Conservation (phyloP, 2,329 filamentous ascomycete genomes). For the Cordyceps farinosa region DNA sequence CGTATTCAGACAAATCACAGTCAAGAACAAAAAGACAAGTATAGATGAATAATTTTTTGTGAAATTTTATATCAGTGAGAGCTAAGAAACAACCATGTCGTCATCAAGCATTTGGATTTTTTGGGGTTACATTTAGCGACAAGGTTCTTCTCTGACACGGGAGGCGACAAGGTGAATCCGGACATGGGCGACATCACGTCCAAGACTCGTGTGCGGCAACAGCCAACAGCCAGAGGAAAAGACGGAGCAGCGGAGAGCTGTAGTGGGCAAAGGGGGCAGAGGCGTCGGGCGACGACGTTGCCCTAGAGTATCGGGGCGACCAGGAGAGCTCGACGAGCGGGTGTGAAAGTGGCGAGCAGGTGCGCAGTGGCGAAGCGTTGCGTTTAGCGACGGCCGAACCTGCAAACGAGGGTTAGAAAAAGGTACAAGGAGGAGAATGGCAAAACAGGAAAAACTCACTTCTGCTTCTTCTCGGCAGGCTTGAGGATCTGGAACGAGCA, state of each 20-base stretch:
- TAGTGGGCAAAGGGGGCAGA: constrained; percentile 8
- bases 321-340: background rate
- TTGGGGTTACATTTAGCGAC: constrained; percentile 11
- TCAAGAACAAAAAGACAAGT: background rate
- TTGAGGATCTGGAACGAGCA: constrained; percentile 99
- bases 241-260: background rate
- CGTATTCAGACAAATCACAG: background rate
- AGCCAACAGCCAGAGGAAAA: constrained; percentile 8
- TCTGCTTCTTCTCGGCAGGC: constrained; percentile 99
- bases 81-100: constrained; percentile 42
- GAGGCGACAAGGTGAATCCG: constrained; percentile 1
- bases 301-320: background rate
- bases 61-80: constrained; percentile 38
- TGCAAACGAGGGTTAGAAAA: constrained; percentile 68
- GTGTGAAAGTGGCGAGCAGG: background rate
- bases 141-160: constrained; percentile 1
- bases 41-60: constrained; percentile 28
- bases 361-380: constrained; percentile 23
- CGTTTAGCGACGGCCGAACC: constrained; percentile 88
- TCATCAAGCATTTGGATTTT: constrained; percentile 18
- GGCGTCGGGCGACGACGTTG: background rate
- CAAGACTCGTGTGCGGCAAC: background rate
- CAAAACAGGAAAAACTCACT: constrained; percentile 68
- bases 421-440: background rate
- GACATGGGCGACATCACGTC: constrained; percentile 17